Evolutionary conservation across 148 eudicot genomes (phyloP).

Genomic region (Persicaria tinctoria): DNA sequence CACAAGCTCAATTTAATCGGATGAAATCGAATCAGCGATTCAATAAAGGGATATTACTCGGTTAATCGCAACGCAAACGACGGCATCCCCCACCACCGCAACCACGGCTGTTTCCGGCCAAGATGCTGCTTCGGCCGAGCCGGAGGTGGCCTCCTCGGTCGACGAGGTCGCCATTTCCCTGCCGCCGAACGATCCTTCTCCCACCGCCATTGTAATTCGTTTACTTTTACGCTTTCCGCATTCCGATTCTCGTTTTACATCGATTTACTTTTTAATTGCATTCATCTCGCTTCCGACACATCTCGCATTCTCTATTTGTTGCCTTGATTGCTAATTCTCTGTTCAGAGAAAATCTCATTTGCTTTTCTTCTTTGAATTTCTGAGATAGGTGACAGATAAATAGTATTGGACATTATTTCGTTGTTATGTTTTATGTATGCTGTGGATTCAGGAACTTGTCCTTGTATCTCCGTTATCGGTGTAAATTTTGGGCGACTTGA

Average conservation of each 20-base stretch:
- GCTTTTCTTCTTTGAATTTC: too few species aligned
- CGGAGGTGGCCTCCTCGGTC: neutral
- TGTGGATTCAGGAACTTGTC: too few species aligned
- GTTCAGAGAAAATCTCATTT: neutral
- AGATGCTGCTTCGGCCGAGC: neutral
- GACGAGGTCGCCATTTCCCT: conserved; percentile 7
- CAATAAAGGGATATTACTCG: neutral
- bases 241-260: neutral
- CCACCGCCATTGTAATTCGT: conserved; percentile 6
- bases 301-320: neutral
- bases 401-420: too few species aligned
- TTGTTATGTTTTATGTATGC: too few species aligned
- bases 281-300: neutral
- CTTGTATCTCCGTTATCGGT: too few species aligned
- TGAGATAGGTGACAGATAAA: too few species aligned
- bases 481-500: neutral
- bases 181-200: neutral
- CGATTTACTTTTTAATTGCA: neutral
- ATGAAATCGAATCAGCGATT: neutral
- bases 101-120: conserved; percentile 6
- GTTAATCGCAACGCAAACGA: neutral
- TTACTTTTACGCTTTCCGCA: neutral
- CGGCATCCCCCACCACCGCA: neutral
- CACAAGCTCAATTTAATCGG: neutral
- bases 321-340: neutral